Percentiles rank a stretch among this genome's conserved stretches.
phyloP scores from a whole-genome alignment of 208 protist species.

The Porcisia deanei region DNA sequence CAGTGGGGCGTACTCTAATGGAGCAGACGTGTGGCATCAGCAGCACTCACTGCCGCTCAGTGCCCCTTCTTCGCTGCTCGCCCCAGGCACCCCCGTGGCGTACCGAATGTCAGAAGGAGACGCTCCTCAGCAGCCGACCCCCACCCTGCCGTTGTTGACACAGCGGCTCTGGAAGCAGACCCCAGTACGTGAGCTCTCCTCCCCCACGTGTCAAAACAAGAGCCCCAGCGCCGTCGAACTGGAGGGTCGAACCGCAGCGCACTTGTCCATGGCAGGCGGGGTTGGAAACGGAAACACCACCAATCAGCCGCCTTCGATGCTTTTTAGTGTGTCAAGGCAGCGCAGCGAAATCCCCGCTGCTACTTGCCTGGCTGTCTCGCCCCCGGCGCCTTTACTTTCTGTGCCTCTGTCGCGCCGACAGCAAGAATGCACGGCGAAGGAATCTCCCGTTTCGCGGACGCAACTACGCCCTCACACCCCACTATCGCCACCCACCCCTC shows the following conservation, averaged over 20 bases:
- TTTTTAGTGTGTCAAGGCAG: neutral
- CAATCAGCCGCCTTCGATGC: neutral
- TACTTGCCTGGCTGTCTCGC: neutral
- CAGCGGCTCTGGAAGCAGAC: slow-evolving; percentile 7
- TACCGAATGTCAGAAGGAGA: neutral
- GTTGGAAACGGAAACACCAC: neutral
- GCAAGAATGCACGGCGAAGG: neutral
- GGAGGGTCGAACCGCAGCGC: neutral
- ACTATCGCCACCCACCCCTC: neutral
- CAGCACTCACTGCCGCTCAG: neutral
- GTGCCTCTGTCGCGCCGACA: neutral
- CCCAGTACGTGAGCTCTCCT: neutral
- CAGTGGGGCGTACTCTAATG: neutral
- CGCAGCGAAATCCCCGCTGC: neutral
- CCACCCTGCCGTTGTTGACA: neutral
- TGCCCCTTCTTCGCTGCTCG: neutral
- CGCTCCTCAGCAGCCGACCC: neutral
- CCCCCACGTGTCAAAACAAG: neutral
- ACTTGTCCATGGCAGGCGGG: neutral
- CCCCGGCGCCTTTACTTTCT: neutral
- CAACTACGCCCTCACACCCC: neutral
- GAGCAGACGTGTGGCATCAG: neutral
- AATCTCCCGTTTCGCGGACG: neutral
- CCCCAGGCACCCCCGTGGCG: neutral
- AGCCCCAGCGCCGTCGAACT: neutral